phyloP scores from a whole-genome alignment of 805 yeast genomes.

The Lipomyces kockii region DNA sequence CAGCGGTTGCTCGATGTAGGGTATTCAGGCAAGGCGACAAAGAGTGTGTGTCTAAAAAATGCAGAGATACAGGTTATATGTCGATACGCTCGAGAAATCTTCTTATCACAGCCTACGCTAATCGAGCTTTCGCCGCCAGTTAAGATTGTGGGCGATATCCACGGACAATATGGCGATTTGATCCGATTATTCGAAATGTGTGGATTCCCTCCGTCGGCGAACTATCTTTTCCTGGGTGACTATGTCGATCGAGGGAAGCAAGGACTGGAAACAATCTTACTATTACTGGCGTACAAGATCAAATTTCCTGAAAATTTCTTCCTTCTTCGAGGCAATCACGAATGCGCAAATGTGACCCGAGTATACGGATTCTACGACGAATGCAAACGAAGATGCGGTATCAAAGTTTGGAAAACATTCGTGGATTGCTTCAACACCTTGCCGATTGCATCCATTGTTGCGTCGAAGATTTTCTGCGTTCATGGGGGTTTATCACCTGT shows the following conservation, averaged over 20 bases:
- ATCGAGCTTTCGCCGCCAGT: constrained; percentile 86
- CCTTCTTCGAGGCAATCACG: constrained; percentile 92
- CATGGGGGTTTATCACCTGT: constrained; percentile 86
- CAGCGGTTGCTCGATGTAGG: constrained; percentile 95
- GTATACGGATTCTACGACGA: constrained; percentile 98
- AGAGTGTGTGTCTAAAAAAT: constrained; percentile 83
- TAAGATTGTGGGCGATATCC: constrained; percentile 91
- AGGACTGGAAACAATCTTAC: constrained; percentile 85
- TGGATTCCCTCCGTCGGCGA: constrained; percentile 95
- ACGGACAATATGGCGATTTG: constrained; percentile 93
- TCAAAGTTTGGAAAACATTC: constrained; percentile 92
- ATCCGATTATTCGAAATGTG: constrained; percentile 91
- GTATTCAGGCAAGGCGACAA: constrained; percentile 90
- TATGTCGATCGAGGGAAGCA: constrained; percentile 98
- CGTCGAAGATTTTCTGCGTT: constrained; percentile 90
- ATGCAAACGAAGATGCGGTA: constrained; percentile 89
- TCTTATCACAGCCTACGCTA: constrained; percentile 86
- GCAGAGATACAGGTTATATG: constrained; percentile 89
- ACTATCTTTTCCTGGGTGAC: constrained; percentile 91
- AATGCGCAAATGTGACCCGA: constrained; percentile 94
- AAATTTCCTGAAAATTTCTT: constrained; percentile 97
- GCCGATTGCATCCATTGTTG: constrained; percentile 95
- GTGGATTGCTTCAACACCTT: constrained; percentile 93
- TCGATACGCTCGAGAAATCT: constrained; percentile 83
- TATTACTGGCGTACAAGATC: constrained; percentile 88